A percentile compares a stretch with the other conserved stretches of the same genome.
These are phyloP conservation scores for Metarhizium rileyi DNA, from an alignment of 2,329 filamentous ascomycete genomes.

Conservation along the genomic window DNA sequence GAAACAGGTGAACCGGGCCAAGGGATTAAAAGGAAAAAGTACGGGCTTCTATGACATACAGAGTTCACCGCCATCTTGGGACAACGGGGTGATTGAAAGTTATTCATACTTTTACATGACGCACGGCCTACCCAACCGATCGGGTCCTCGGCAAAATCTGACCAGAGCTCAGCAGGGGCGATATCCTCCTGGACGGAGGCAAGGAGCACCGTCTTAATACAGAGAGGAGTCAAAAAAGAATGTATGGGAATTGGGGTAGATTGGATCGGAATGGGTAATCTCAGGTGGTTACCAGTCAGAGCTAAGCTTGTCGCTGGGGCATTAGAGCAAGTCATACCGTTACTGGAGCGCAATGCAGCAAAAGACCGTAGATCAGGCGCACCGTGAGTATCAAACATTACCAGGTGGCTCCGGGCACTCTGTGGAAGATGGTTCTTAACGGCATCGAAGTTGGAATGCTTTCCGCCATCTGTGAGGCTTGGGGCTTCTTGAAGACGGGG, in stretches of 20 bases:
- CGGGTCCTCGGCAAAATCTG: neutral
- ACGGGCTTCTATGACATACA: neutral
- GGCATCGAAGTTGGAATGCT: slow-evolving; percentile 68
- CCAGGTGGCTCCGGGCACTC: slow-evolving; percentile 58
- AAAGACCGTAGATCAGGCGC: too few species aligned
- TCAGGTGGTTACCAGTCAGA: too few species aligned
- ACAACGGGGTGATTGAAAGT: neutral
- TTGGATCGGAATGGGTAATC: slow-evolving; percentile 60
- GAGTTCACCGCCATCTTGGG: neutral
- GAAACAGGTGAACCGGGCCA: neutral
- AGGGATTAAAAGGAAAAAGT: neutral
- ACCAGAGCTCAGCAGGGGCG: slow-evolving; percentile 43
- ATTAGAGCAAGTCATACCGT: too few species aligned
- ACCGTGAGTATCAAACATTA: slow-evolving; percentile 36
- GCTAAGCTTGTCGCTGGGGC: too few species aligned
- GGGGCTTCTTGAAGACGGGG: slow-evolving; percentile 51
- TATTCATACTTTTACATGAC: neutral
- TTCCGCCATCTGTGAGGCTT: slow-evolving; percentile 52
- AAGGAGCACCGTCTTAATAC: slow-evolving; percentile 61
- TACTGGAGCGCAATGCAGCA: too few species aligned
- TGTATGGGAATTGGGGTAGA: slow-evolving; percentile 46
- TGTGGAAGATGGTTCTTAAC: slow-evolving; percentile 69
- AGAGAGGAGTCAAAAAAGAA: slow-evolving; percentile 49
- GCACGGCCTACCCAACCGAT: neutral
- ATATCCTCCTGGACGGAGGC: slow-evolving; percentile 59